Conservation (phyloP, 2,329 filamentous ascomycete genomes). For the Cladosporium sp. region DNA sequence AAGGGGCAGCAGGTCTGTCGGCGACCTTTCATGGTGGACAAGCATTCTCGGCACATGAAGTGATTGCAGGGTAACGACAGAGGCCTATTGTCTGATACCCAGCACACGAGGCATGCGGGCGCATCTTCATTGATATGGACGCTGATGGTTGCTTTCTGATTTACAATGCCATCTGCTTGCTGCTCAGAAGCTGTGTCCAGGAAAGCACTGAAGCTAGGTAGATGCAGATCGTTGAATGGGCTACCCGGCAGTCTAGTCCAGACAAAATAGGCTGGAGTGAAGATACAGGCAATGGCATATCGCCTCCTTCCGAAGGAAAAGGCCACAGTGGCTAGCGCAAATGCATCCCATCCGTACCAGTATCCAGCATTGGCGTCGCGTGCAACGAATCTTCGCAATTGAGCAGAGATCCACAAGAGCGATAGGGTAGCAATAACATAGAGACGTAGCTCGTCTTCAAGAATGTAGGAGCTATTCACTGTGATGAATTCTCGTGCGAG, state of each 20-base stretch:
- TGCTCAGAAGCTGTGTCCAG: neutral
- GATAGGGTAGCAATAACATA: neutral
- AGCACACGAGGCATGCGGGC: neutral
- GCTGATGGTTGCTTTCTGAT: neutral
- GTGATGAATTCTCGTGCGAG: neutral
- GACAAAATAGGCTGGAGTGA: neutral
- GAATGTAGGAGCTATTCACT: neutral
- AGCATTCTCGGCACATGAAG: neutral
- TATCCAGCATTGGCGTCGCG: neutral
- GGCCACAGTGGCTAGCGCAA: neutral
- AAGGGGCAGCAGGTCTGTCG: neutral
- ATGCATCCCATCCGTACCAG: slow-evolving; percentile 2
- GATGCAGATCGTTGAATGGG: neutral
- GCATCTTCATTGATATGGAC: neutral
- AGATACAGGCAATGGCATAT: neutral
- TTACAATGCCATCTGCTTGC: neutral
- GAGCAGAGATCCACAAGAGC: neutral
- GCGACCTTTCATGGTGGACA: neutral
- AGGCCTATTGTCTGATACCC: neutral
- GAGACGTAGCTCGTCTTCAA: neutral
- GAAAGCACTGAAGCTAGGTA: neutral
- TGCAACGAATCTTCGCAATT: neutral
- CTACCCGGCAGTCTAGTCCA: neutral
- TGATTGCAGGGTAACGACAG: neutral
- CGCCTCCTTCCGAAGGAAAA: neutral